Conservation (phyloP, 1,139 yeast species). For the Geotrichum fermentans region DNA sequence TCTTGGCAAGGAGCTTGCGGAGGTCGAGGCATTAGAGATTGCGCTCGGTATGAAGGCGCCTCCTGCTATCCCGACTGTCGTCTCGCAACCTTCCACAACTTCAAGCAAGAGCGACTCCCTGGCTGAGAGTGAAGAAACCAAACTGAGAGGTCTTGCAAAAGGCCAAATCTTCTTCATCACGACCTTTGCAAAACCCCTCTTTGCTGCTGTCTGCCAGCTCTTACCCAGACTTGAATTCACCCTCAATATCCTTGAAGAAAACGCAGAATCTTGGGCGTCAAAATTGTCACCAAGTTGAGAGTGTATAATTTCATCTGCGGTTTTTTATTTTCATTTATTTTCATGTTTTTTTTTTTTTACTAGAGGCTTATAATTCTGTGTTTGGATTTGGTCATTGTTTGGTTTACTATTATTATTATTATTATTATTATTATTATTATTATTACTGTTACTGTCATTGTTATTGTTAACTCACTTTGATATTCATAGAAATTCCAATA, state of each 20-base stretch:
- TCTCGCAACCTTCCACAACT: too few relatives aligned
- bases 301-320: too few relatives aligned
- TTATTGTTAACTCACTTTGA: background rate
- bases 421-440: background rate
- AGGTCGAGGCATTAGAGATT: conserved; percentile 53
- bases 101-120: too few relatives aligned
- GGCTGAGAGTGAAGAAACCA: conserved; percentile 21
- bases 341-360: too few relatives aligned
- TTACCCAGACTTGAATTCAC: conserved; percentile 34
- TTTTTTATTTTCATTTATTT: too few relatives aligned
- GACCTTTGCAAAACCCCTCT: conserved; percentile 74
- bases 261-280: conserved; percentile 44
- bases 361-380: too few relatives aligned
- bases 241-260: conserved; percentile 44
- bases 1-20: conserved; percentile 70
- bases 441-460: too few relatives aligned
- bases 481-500: background rate
- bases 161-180: conserved; percentile 85
- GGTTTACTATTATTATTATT: background rate
- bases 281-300: conserved; percentile 1
- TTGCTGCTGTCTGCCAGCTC: conserved; percentile 53
- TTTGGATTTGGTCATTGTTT: too few relatives aligned
- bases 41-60: conserved; percentile 31
- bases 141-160: conserved; percentile 49
- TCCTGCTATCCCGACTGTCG: conserved; percentile 10